phyloP scores from a whole-genome alignment of 352 stramenopile species.

The Saprolegnia parasitica region DNA sequence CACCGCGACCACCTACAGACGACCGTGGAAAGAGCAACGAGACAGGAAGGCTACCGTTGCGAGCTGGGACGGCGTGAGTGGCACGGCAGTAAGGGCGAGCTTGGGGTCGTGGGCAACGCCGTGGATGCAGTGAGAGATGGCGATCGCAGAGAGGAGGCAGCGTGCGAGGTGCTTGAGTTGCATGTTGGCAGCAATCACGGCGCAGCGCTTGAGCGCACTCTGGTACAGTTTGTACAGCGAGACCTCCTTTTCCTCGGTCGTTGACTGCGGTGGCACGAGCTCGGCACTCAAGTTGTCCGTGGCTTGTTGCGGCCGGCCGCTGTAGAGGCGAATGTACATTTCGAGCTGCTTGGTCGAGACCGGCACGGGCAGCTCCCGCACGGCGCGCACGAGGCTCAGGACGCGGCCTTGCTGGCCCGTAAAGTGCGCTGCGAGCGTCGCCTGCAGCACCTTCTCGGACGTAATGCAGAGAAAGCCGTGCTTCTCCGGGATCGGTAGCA shows the following conservation, averaged over 20 bases:
- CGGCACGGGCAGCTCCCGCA: conserved; percentile 47
- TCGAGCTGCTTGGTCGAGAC: conserved; percentile 72
- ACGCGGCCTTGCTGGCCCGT: conserved; percentile 70
- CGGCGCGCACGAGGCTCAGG: conserved; percentile 43
- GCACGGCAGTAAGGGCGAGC: conserved; percentile 16
- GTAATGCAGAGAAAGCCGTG: conserved; percentile 62
- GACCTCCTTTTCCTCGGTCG: conserved; percentile 50
- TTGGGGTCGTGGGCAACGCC: conserved; percentile 20
- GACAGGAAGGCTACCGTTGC: not conserved
- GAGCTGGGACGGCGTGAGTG: conserved; percentile 3
- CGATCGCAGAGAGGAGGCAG: conserved; percentile 41
- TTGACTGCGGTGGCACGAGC: conserved; percentile 46
- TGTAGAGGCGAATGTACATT: conserved; percentile 64
- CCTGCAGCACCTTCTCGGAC: conserved; percentile 42
- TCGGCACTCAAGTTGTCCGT: conserved; percentile 43
- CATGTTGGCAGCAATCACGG: conserved; percentile 60
- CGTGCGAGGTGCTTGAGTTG: conserved; percentile 43
- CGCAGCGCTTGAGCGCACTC: conserved; percentile 45
- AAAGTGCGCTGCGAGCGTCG: conserved; percentile 55
- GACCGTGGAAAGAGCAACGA: not conserved
- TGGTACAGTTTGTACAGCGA: conserved; percentile 41
- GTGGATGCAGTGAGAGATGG: conserved; percentile 4
- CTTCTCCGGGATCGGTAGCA: conserved; percentile 37
- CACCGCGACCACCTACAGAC: not conserved
- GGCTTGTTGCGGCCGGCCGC: conserved; percentile 61